Base-by-base conservation (phyloP, 2,329 filamentous ascomycete genomes). In the Cyphellophora attinorum region DNA sequence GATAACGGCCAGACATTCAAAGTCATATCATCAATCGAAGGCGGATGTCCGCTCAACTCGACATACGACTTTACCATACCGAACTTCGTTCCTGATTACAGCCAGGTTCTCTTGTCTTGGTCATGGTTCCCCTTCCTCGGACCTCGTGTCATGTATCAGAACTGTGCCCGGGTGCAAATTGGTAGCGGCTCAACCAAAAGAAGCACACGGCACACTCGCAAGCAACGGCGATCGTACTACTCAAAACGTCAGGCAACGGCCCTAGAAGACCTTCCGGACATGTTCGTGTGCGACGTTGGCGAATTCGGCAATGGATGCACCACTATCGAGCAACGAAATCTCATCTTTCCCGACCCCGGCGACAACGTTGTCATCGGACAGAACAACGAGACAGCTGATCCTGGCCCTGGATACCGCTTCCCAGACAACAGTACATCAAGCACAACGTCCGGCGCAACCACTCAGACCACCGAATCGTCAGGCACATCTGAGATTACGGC, bases 101-200 rank as follows among this genome's bases (percentile, higher is more conserved):
- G 58, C 58, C 71, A 77, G 19, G 79, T 75, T 38, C 56, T 88
- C 29, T 71, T 88, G 33, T 75, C 76, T 23, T 89, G 84, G 84
- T 76, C 75, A 16, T 84, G 79, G 79, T 79, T 82, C 62, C 85
- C 85, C 65, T 64, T 76, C 45, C 59, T 81, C 27, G 82, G 83
- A 16, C 86, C 86, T 60, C 72, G 83, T 31, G 83, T 89, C 56
- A 83, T 82, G 73, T 91, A 91, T 70, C 85, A 85, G 79, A 85
- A 85, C 61, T 91, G 84, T 52, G 82, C 83, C 5, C 67, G 72
- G 33, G 71, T 88, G 48, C 74, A 71, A 42, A 76, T 86, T 21
- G 33, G 17, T 28, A n/a, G 21, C 8, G 21, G 8, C n/a, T 8
- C 21, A 8, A 8, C 21, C n/a, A n/a, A n/a, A n/a, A n/a, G n/a